These are phyloP conservation scores for Blastocystis sp. DNA, from an alignment of 352 stramenopile species.

Conservation along the genomic window DNA sequence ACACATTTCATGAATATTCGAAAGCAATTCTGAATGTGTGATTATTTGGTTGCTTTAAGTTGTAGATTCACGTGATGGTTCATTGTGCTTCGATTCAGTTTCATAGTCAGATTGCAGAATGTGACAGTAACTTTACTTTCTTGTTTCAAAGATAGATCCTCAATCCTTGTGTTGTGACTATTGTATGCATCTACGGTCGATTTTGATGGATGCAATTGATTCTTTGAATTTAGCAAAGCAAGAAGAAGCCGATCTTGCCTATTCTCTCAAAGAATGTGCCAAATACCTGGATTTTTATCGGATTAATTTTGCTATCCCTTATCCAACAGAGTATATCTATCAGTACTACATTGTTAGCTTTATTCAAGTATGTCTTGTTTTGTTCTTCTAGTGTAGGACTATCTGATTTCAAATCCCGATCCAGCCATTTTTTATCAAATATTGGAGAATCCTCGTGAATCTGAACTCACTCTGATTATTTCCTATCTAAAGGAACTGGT, in stretches of 20 bases:
- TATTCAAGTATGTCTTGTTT: slow-evolving; percentile 11
- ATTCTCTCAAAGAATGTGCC: neutral
- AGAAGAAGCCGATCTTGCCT: neutral
- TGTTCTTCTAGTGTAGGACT: neutral
- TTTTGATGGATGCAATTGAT: neutral
- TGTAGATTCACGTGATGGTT: too few relatives aligned
- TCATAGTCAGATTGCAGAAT: too few relatives aligned
- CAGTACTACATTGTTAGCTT: neutral
- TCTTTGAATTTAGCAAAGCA: neutral
- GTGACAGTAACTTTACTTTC: too few relatives aligned
- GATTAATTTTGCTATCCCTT: neutral
- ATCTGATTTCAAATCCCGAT: neutral
- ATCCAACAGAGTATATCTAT: neutral
- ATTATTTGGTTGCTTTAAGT: too few relatives aligned
- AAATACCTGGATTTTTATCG: slow-evolving; percentile 9
- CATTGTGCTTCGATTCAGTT: too few relatives aligned
- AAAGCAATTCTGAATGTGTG: too few relatives aligned
- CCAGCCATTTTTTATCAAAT: neutral
- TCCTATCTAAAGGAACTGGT: neutral
- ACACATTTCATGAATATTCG: too few relatives aligned
- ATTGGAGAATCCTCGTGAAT: neutral
- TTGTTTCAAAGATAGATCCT: neutral
- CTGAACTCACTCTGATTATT: neutral
- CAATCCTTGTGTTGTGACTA: neutral
- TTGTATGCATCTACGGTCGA: neutral